phyloP scores from a whole-genome alignment of 2,329 filamentous ascomycete species.

The Aureobasidium vineae region DNA sequence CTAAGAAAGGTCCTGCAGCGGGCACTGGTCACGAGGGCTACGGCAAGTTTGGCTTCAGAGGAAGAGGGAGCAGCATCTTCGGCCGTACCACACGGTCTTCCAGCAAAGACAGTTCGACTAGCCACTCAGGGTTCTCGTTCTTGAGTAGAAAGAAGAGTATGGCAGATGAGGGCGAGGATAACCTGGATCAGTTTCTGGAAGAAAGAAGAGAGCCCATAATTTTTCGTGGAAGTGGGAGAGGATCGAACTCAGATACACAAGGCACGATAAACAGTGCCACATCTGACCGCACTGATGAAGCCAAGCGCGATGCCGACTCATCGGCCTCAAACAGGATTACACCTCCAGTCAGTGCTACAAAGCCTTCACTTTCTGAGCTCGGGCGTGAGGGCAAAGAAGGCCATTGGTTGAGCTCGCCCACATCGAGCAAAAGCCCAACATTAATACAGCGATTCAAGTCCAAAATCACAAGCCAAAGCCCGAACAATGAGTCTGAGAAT shows the following conservation, averaged over 20 bases:
- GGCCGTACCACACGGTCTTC: slow-evolving; percentile 51
- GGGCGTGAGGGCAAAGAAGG: slow-evolving; percentile 40
- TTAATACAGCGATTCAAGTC: slow-evolving; percentile 4
- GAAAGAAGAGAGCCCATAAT: slow-evolving; percentile 48
- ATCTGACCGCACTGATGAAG: background rate
- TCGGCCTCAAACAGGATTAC: background rate
- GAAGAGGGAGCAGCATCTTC: slow-evolving; percentile 62
- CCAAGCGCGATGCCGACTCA: background rate
- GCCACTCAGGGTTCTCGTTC: slow-evolving; percentile 40
- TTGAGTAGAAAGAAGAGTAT: slow-evolving; percentile 46
- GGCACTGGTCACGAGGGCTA: slow-evolving; percentile 95
- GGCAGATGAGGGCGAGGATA: slow-evolving; percentile 46
- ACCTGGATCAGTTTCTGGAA: slow-evolving; percentile 43
- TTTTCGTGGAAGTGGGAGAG: slow-evolving; percentile 43
- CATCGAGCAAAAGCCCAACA: slow-evolving; percentile 3
- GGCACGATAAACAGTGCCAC: slow-evolving; percentile 16
- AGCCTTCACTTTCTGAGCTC: slow-evolving; percentile 29
- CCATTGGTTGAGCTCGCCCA: slow-evolving; percentile 37
- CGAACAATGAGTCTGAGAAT: background rate
- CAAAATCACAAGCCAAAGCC: background rate
- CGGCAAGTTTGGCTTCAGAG: slow-evolving; percentile 62
- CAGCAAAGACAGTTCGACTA: slow-evolving; percentile 44
- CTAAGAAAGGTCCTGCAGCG: slow-evolving; percentile 76
- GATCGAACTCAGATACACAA: slow-evolving; percentile 34
- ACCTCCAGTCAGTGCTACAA: background rate